Evolutionary conservation across 1,139 yeast species (phyloP).

Genomic region (Suhomyces anneliseae): DNA sequence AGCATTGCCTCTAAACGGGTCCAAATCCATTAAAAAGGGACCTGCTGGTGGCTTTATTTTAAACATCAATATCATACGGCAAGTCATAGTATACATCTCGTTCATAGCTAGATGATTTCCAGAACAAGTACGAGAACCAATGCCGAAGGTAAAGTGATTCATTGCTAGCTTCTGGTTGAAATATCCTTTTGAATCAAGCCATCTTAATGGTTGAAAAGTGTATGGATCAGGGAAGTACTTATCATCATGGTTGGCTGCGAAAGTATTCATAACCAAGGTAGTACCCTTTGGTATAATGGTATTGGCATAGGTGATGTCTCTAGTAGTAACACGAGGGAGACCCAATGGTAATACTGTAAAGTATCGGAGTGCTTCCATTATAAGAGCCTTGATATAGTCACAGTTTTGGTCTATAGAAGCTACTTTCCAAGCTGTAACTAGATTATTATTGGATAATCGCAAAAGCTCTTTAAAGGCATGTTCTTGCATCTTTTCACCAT

Average conservation of each 20-base stretch:
- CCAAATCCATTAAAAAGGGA: conserved; percentile 36
- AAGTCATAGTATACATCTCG: conserved; percentile 52
- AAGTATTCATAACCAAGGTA: conserved; percentile 62
- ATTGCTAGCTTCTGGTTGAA: background rate
- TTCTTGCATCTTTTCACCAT: conserved; percentile 47
- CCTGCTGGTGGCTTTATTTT: conserved; percentile 43
- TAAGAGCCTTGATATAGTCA: conserved; percentile 54
- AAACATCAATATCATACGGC: conserved; percentile 36
- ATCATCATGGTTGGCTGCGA: conserved; percentile 69
- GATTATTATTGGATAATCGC: conserved; percentile 26
- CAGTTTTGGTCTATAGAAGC: conserved; percentile 40
- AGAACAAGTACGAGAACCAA: conserved; percentile 69
- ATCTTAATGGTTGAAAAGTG: conserved; percentile 58
- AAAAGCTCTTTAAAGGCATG: conserved; percentile 39
- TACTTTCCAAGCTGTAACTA: conserved; percentile 47
- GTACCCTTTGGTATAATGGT: conserved; percentile 55
- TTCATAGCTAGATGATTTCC: conserved; percentile 63
- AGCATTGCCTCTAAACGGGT: conserved; percentile 50
- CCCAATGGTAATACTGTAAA: conserved; percentile 69
- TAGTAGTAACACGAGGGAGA: conserved; percentile 62
- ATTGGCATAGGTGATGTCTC: conserved; percentile 39
- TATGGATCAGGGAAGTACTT: conserved; percentile 48
- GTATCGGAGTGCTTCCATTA: conserved; percentile 61
- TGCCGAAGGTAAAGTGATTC: conserved; percentile 64
- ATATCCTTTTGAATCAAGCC: conserved; percentile 37